Percentiles rank a stretch among this genome's conserved stretches.
These are phyloP conservation scores for Mortierella sp. DNA, from an alignment of 371 early-diverging fungal species.

Conservation along the genomic window DNA sequence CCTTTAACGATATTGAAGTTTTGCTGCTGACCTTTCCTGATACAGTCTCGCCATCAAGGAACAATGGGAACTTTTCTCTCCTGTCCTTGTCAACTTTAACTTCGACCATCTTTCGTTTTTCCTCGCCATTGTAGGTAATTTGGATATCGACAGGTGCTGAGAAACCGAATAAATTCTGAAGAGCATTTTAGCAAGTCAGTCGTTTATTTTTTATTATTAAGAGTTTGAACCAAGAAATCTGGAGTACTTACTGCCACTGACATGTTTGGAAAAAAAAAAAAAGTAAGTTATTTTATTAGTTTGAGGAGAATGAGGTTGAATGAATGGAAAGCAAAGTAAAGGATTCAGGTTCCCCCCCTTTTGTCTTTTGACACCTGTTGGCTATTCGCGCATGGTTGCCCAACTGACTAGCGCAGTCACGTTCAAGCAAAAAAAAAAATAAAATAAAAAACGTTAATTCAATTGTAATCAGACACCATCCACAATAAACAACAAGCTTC, in stretches of 20 bases:
- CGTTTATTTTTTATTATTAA: not conserved
- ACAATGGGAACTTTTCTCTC: constrained; percentile 89
- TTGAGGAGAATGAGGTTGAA: not conserved
- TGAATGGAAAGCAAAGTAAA: constrained; percentile 1
- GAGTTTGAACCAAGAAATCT: not conserved
- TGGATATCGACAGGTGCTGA: constrained; percentile 91
- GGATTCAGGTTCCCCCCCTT: not conserved
- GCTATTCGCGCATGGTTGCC: not conserved
- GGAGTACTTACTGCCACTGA: constrained; percentile 75
- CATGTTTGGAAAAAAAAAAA: constrained; percentile 68
- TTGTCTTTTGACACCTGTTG: not conserved
- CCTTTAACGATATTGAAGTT: not conserved
- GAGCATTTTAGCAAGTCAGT: not conserved
- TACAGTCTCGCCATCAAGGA: constrained; percentile 96
- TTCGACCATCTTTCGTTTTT: constrained; percentile 83
- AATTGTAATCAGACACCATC: not conserved
- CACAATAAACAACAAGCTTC: too few species aligned
- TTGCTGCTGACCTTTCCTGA: constrained; percentile 82
- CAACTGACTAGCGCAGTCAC: constrained; percentile 9
- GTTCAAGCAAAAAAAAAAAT: too few species aligned
- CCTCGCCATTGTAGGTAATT: constrained; percentile 83
- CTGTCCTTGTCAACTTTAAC: constrained; percentile 91
- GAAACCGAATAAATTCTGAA: constrained; percentile 85
- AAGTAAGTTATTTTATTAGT: too few species aligned
- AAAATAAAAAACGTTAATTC: too few species aligned